phyloP scores from a whole-genome alignment of 768 basidiomycete genomes.

The Porphyrellus cyaneotinctus region DNA sequence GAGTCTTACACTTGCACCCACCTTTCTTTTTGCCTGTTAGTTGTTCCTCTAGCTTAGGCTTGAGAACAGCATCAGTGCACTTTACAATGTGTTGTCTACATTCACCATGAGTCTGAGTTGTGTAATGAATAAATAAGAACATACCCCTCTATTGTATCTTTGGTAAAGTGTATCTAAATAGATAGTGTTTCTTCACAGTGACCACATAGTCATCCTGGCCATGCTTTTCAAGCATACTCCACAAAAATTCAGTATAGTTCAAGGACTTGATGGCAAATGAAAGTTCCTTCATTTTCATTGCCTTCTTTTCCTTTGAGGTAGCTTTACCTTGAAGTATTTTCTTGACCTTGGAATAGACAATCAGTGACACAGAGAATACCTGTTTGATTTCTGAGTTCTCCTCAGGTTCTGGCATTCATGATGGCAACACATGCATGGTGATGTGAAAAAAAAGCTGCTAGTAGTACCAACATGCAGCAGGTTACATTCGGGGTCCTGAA shows the following conservation, averaged over 20 bases:
- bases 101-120: too few relatives aligned
- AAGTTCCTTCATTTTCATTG: neutral
- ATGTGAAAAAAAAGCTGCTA: neutral
- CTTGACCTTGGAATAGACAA: conserved; percentile 5
- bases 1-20: too few relatives aligned
- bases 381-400: neutral
- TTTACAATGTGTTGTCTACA: too few relatives aligned
- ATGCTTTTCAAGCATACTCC: neutral
- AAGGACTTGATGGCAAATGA: neutral
- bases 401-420: neutral
- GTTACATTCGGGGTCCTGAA: neutral
- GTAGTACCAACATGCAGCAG: neutral
- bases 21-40: too few relatives aligned
- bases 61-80: too few relatives aligned
- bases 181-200: neutral
- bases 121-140: too few relatives aligned
- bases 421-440: neutral
- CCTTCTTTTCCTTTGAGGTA: conserved; percentile 1
- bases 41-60: too few relatives aligned
- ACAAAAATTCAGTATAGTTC: neutral
- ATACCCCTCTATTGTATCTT: neutral
- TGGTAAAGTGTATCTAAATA: neutral
- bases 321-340: neutral
- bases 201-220: neutral
- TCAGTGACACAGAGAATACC: neutral